A percentile compares a stretch with the other conserved stretches of the same genome.
Conservation (phyloP, 257 asterid genomes). For the Paraleonurus japonicus region DNA sequence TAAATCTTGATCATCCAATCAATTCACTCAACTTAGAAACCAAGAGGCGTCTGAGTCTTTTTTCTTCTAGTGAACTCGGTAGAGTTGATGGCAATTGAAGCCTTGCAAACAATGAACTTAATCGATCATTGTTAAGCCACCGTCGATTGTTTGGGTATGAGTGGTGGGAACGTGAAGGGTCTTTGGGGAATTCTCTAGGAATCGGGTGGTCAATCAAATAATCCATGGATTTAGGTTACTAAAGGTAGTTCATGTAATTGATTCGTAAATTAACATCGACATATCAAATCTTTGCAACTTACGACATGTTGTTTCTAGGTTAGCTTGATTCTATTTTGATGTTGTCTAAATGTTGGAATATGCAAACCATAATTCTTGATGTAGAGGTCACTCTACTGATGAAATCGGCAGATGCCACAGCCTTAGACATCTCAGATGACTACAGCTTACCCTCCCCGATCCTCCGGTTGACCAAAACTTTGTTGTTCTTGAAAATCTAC, state of each 20-base stretch:
- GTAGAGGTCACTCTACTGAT: not conserved
- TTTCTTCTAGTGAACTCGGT: not conserved
- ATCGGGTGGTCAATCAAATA: not conserved
- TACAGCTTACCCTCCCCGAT: not conserved
- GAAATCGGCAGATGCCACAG: slow-evolving; percentile 28
- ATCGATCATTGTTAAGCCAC: slow-evolving; percentile 15
- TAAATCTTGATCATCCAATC: slow-evolving; percentile 1
- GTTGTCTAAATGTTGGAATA: slow-evolving; percentile 13
- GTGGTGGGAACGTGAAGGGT: not conserved
- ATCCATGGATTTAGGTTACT: slow-evolving; percentile 7
- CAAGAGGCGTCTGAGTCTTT: slow-evolving; percentile 7
- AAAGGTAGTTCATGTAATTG: slow-evolving; percentile 7
- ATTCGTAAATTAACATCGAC: not conserved
- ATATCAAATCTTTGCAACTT: not conserved
- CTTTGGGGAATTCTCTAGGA: not conserved
- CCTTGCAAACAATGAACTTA: not conserved
- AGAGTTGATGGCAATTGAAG: not conserved
- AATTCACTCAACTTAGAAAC: not conserved
- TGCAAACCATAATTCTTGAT: slow-evolving; percentile 12
- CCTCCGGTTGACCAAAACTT: not conserved
- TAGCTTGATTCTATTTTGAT: not conserved
- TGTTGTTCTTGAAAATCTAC: slow-evolving; percentile 21
- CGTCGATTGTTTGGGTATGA: not conserved
- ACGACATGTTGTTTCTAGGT: slow-evolving; percentile 2
- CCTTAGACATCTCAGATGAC: slow-evolving; percentile 12